Evolutionary conservation across 345 rosid species (phyloP).

Genomic region (Raphanus raphanistrum): DNA sequence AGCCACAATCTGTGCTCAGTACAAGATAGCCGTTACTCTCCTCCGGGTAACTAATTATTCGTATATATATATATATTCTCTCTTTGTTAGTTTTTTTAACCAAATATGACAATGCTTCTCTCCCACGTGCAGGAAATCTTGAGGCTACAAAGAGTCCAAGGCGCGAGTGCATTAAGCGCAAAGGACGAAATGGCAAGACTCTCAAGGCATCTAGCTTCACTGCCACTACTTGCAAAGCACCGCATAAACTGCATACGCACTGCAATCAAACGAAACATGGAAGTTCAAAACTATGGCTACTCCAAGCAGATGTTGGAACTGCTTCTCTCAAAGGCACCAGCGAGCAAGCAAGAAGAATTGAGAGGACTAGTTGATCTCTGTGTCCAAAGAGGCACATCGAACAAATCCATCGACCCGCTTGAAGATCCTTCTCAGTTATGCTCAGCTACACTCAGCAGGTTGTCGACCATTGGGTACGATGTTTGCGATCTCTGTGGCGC

Average conservation of each 20-base stretch:
- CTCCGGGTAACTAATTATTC: constrained; percentile 56
- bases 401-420: constrained; percentile 91
- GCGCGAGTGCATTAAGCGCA: constrained; percentile 88
- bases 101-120: background rate
- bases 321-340: constrained; percentile 88
- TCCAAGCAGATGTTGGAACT: constrained; percentile 96
- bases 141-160: constrained; percentile 84
- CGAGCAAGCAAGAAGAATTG: constrained; percentile 85
- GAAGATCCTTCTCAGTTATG: constrained; percentile 98
- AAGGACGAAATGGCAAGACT: constrained; percentile 98
- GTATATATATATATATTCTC: background rate
- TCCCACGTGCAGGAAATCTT: constrained; percentile 67
- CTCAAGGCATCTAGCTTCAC: constrained; percentile 85
- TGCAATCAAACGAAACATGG: constrained; percentile 95
- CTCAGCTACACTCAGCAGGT: constrained; percentile 88
- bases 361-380: constrained; percentile 88
- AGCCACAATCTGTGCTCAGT: constrained; percentile 96
- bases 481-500: constrained; percentile 96
- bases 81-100: background rate
- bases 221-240: constrained; percentile 90
- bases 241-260: constrained; percentile 93
- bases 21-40: constrained; percentile 92
- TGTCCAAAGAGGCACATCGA: constrained; percentile 76
- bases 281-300: constrained; percentile 91
- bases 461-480: constrained; percentile 94